Evolutionary conservation across 306 rosid genomes (phyloP).

Genomic region (Vachellia pachyceras): DNA sequence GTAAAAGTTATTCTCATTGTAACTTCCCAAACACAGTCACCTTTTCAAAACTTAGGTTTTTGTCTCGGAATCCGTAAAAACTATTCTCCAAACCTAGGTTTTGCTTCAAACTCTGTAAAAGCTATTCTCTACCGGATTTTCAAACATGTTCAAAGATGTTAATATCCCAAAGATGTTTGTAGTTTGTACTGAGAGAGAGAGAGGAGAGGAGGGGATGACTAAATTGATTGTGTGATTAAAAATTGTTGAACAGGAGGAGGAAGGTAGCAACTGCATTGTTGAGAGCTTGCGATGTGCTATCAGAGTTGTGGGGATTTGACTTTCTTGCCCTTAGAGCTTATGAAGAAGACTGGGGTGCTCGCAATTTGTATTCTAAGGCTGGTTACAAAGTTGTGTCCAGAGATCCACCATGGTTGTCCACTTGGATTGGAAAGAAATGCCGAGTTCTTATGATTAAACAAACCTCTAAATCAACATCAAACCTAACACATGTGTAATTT

Average conservation of each 20-base stretch:
- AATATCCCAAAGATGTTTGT: too few species aligned
- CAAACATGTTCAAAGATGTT: too few species aligned
- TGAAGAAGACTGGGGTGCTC: slow-evolving; percentile 85
- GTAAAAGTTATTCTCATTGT: too few species aligned
- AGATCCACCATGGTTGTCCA: slow-evolving; percentile 79
- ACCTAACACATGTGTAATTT: not conserved
- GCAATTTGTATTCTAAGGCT: slow-evolving; percentile 71
- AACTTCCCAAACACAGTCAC: too few species aligned
- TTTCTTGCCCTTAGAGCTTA: slow-evolving; percentile 80
- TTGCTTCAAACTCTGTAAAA: too few species aligned
- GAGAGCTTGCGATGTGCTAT: slow-evolving; percentile 69
- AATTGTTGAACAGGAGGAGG: slow-evolving; percentile 61
- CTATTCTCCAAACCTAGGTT: too few species aligned
- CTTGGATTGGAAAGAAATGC: slow-evolving; percentile 89
- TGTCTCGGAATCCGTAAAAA: too few species aligned
- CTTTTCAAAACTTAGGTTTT: too few species aligned
- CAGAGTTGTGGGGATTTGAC: slow-evolving; percentile 68
- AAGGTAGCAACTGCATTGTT: slow-evolving; percentile 70
- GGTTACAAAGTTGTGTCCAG: slow-evolving; percentile 70
- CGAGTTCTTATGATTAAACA: slow-evolving; percentile 76
- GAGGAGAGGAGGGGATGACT: not conserved
- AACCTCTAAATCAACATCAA: not conserved
- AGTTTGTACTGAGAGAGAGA: too few species aligned
- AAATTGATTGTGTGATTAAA: not conserved
- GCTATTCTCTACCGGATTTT: too few species aligned